Percentiles rank a stretch among this genome's conserved stretches.
Evolutionary conservation across 2,329 filamentous ascomycete species (phyloP).

Genomic region (Ophiocordyceps camponoti-floridani): DNA sequence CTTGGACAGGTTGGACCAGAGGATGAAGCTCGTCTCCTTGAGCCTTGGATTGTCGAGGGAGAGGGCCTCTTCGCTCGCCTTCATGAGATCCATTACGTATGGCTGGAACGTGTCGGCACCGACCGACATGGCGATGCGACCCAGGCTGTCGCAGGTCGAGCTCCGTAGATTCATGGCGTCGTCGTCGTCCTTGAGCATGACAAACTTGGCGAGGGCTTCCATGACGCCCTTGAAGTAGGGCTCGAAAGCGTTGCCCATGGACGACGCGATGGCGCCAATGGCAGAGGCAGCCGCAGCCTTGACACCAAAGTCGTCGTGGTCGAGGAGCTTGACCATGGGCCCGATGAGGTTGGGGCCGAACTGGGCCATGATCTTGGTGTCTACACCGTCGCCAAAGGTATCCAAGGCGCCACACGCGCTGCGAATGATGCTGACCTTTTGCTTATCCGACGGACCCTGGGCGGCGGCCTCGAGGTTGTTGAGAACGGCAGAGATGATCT

Average conservation of each 20-base stretch:
- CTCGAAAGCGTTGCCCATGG: conserved; percentile 65
- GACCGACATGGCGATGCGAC: conserved; percentile 78
- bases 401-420: conserved; percentile 82
- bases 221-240: conserved; percentile 90
- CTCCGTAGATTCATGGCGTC: conserved; percentile 82
- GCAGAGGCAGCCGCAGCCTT: conserved; percentile 82
- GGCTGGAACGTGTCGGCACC: conserved; percentile 75
- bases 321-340: conserved; percentile 67
- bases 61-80: conserved; percentile 79
- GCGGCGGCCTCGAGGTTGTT: conserved; percentile 76
- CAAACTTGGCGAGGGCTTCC: conserved; percentile 70
- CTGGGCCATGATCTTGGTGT: conserved; percentile 53
- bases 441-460: conserved; percentile 49
- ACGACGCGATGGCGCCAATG: conserved; percentile 75
- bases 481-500: conserved; percentile 67
- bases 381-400: conserved; percentile 77
- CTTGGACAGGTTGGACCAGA: conserved; percentile 89
- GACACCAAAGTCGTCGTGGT: conserved; percentile 72
- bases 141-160: conserved; percentile 81
- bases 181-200: conserved; percentile 71
- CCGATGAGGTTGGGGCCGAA: conserved; percentile 74
- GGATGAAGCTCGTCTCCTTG: conserved; percentile 90
- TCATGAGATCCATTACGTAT: conserved; percentile 81
- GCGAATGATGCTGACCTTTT: conserved; percentile 72
- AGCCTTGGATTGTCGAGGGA: conserved; percentile 77